Conservation (phyloP, 2,329 filamentous ascomycete genomes). For the Apiospora pterosperma region DNA sequence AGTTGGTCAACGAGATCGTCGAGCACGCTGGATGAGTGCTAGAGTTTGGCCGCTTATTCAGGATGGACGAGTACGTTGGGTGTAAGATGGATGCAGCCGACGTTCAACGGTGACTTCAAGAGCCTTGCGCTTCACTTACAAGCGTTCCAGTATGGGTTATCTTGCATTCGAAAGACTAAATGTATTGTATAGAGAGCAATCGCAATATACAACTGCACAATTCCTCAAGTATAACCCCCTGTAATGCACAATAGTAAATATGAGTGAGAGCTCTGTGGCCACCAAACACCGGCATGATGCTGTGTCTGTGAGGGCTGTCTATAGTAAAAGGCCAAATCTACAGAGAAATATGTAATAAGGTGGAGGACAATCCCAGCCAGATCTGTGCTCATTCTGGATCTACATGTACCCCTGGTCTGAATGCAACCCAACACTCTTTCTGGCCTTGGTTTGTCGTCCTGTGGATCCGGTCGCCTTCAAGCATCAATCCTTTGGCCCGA, state of each 20-base stretch:
- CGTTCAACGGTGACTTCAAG: slow-evolving; percentile 8
- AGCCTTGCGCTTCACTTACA: neutral
- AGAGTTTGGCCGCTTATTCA: too few relatives aligned
- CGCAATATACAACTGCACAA: slow-evolving; percentile 1
- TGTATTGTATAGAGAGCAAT: slow-evolving; percentile 7
- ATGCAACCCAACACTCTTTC: neutral
- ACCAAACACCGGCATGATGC: neutral
- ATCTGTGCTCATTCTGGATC: neutral
- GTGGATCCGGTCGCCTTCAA: too few relatives aligned
- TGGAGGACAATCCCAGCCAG: neutral
- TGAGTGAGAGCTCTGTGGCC: neutral
- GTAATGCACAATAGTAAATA: neutral
- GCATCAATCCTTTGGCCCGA: too few relatives aligned
- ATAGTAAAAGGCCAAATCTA: neutral
- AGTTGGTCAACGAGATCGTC: slow-evolving; percentile 88
- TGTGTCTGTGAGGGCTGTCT: neutral
- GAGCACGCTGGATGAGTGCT: slow-evolving; percentile 86
- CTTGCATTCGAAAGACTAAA: neutral
- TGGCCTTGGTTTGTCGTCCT: neutral
- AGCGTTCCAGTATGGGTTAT: neutral
- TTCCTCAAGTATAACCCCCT: neutral
- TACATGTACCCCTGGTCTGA: neutral
- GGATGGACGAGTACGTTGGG: neutral
- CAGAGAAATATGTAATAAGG: neutral
- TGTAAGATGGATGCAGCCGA: slow-evolving; percentile 2